Percentiles rank a stretch among this genome's conserved stretches.
These are phyloP conservation scores for Paraphaeosphaeria minitans DNA, from an alignment of 2,329 filamentous ascomycete genomes.

Conservation along the genomic window DNA sequence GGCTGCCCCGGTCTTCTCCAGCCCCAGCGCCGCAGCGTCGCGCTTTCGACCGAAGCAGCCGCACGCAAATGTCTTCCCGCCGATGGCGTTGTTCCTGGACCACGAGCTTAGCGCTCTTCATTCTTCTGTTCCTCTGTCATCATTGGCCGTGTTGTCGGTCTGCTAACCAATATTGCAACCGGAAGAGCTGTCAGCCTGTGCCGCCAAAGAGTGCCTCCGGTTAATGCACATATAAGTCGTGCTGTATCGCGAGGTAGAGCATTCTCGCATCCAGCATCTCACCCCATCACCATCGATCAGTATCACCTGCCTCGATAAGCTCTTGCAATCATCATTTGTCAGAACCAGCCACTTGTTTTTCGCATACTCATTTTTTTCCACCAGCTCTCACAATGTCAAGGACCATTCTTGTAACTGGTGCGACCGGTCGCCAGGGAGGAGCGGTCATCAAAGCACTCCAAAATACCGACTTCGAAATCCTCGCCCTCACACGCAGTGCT, in stretches of 20 bases:
- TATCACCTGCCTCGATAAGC: background rate
- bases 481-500: slow-evolving; percentile 61
- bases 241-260: background rate
- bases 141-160: background rate
- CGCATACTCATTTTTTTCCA: background rate
- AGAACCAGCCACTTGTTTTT: background rate
- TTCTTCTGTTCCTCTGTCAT: background rate
- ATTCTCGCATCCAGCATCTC: background rate
- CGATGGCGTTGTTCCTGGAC: background rate
- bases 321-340: background rate
- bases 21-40: slow-evolving; percentile 2
- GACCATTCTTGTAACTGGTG: slow-evolving; percentile 48
- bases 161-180: background rate
- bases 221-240: background rate
- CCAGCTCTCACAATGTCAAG: slow-evolving; percentile 33
- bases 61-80: background rate
- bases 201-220: background rate
- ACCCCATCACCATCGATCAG: background rate
- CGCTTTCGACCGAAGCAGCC: background rate
- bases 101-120: background rate
- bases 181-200: background rate
- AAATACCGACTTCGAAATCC: slow-evolving; percentile 52
- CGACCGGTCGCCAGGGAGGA: slow-evolving; percentile 52
- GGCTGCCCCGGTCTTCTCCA: background rate
- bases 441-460: slow-evolving; percentile 45